These are phyloP conservation scores for Penicillium occitanis DNA, from an alignment of 2,329 filamentous ascomycete genomes.

Conservation along the genomic window DNA sequence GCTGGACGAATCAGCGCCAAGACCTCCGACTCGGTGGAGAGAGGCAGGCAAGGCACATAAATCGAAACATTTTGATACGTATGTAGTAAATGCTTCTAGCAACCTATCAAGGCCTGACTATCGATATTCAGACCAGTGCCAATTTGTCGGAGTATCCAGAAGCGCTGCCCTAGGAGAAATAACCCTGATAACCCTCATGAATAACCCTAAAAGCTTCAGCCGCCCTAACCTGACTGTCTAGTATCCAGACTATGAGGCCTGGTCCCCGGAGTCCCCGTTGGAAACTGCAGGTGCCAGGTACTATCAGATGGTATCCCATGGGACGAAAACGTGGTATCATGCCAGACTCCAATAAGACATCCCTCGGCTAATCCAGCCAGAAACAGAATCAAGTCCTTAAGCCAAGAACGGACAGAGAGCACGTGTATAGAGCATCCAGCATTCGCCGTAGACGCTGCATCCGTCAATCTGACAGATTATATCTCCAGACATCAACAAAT, in stretches of 20 bases:
- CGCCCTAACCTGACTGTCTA: background rate
- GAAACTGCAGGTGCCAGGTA: background rate
- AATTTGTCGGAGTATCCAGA: background rate
- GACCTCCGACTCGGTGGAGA: background rate
- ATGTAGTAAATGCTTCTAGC: background rate
- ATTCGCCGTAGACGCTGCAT: background rate
- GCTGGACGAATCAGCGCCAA: conserved; percentile 10
- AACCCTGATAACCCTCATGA: background rate
- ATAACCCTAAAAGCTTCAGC: background rate
- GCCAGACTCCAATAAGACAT: background rate
- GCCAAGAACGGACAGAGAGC: conserved; percentile 3
- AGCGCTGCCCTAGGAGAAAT: background rate
- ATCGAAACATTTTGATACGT: background rate
- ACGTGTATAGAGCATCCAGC: background rate
- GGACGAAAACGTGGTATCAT: background rate
- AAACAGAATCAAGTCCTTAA: background rate
- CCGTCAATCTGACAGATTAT: background rate
- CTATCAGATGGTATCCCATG: background rate
- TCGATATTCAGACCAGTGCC: background rate
- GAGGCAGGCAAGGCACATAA: background rate
- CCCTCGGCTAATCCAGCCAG: background rate
- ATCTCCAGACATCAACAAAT: background rate
- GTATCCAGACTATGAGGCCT: background rate
- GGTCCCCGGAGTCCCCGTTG: background rate
- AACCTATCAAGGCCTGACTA: background rate